Evolutionary conservation across 2,329 filamentous ascomycete genomes (phyloP), one percentile per base, ranked within the genome.

Genomic region (Pseudopyrenochaeta lycopersici): DNA sequence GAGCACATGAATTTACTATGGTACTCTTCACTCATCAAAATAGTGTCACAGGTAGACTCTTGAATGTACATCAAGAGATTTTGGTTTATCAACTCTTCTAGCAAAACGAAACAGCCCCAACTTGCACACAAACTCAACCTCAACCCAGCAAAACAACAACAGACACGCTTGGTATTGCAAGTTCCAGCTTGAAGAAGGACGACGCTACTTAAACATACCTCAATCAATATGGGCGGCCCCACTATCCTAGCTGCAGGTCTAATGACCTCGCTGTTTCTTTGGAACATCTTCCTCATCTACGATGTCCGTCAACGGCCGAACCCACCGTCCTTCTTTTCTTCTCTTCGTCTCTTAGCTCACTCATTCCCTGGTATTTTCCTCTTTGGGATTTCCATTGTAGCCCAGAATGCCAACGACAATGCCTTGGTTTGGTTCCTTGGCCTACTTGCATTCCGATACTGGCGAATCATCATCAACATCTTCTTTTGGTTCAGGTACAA

Each of bases 401-500:
- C 62, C 1, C 21, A 64, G 0, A 9, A 9, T 0, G 42, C 43
- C 1, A 15, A 39, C 1, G 58, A 66, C 17, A 17, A 20, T 2
- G 41, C 38, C 2, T 18, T 63, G 0, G 27, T 66, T 1, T 64
- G 57, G 57, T 57, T 68, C 2, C 10, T 36, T 6, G 50, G 54
- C 1, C 40, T 67, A 1, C 7, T 68, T 3, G 31, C 50, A 6
- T 63, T 67, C 33, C 60, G 64, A 2, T 66, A 68, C 36, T 68
- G 59, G 54, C 59, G 63, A 2, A 64, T 58, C 2, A 3, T 58
- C 0, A 42, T 63, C 4, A 58, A 60, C 17, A 35, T 62, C 14
- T 63, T 41, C 33, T 66, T 61, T 35, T 67, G 56, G 58, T 56
- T 46, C 10, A 35, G 33, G n/a, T 67, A 70, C 38, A 42, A 58